Evolutionary conservation across 805 yeast genomes (phyloP), one percentile per base, ranked within the genome.

Genomic region (Ogataea pignaliae): DNA sequence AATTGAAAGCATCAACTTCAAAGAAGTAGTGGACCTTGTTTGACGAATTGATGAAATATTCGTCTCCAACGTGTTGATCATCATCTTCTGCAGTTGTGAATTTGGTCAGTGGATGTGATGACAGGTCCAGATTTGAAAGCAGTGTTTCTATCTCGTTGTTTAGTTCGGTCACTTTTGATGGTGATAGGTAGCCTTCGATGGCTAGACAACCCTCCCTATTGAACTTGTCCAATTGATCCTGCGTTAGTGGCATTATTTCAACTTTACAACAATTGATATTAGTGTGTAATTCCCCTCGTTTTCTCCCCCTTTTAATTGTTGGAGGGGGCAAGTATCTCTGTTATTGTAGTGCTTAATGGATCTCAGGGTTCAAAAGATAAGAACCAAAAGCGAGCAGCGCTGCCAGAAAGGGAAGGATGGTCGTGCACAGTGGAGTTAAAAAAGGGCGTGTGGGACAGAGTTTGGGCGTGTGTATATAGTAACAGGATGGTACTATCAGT

Each of bases 1-100:
- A 59, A 50, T 78, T 77, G 50, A 85, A 76, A 0, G 91, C 88
- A 53, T 77, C 86, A 3, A 78, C 78, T 53, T 85, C 95, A 48
- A 85, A 78, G 61, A 85, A 86, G 55, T 66, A 86, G 2, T 78
- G 71, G 4, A 86, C 69, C 48, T 85, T 84, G 54, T 85, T 85
- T 0, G 86, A 72, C 2, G 89, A 82, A 18, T 76, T 71, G 28
- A 86, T 61, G 58, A 85, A 85, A 59, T 86, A 85, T 12, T 75
- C 70, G 60, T 86, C 90, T 1, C 91, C 90, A 36, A 85, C 72
- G 57, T 85, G 90, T 34, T 74, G 73, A 16, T 70, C 68, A 3
- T 67, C 71, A 21, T 71, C 70, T 26, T 61, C 63, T 1, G 61
- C 60, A 1, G 93, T 85, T 32, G 80, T 78, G 69, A 85, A 85